Evolutionary conservation across 495 filamentous ascomycete species (phyloP).

Genomic region (Acidomyces sp.): DNA sequence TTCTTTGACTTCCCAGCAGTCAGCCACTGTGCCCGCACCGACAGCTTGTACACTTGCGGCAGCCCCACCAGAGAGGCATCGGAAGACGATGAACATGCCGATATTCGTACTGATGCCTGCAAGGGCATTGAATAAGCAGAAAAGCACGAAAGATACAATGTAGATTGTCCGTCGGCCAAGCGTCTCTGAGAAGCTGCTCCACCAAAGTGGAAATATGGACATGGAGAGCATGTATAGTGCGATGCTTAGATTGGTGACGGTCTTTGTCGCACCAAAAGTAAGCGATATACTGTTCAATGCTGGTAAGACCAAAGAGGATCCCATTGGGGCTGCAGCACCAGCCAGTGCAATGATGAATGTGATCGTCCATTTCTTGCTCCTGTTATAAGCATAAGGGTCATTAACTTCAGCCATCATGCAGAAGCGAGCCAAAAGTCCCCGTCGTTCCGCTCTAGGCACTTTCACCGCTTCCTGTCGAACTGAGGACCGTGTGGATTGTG

Average conservation of each 20-base stretch:
- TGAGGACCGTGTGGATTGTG: conserved; percentile 11
- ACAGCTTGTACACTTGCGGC: conserved; percentile 84
- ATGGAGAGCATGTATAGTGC: conserved; percentile 83
- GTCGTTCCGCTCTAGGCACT: conserved; percentile 52
- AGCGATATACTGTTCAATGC: conserved; percentile 55
- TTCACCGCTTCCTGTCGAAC: conserved; percentile 26
- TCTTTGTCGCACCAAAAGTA: conserved; percentile 52
- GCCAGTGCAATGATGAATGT: conserved; percentile 67
- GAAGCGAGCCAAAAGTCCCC: conserved; percentile 63
- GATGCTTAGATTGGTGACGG: conserved; percentile 68
- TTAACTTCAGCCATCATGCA: conserved; percentile 74
- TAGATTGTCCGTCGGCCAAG: conserved; percentile 78
- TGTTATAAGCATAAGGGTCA: conserved; percentile 57
- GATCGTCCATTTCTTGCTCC: conserved; percentile 69
- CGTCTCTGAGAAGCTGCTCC: conserved; percentile 80
- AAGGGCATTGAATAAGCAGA: conserved; percentile 62
- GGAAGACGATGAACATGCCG: conserved; percentile 74
- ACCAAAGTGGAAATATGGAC: conserved; percentile 88
- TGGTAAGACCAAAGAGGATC: conserved; percentile 76
- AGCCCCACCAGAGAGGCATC: conserved; percentile 68
- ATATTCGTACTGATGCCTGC: conserved; percentile 64
- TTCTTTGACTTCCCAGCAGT: conserved; percentile 75
- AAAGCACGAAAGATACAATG: conserved; percentile 65
- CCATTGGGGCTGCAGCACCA: conserved; percentile 67
- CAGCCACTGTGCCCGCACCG: conserved; percentile 83